Conservation (phyloP, 164 flowering plant species). For the Magnolia changhungtana region DNA sequence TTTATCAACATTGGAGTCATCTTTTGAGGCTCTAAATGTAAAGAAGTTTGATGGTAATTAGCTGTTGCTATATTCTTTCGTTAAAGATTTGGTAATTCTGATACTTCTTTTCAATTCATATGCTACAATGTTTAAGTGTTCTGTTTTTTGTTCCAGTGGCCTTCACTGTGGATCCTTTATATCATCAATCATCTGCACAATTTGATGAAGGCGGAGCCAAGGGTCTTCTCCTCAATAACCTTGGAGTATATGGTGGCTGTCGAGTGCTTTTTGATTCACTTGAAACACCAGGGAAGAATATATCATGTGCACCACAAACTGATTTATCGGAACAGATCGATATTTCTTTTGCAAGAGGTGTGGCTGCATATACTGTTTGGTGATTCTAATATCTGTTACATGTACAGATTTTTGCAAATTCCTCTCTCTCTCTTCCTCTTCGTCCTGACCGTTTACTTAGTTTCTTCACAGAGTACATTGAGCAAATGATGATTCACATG, state of each 20-base stretch:
- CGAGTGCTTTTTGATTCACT: slow-evolving; percentile 87
- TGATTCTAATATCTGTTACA: neutral
- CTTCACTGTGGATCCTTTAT: slow-evolving; percentile 91
- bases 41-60: slow-evolving; percentile 89
- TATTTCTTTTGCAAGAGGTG: slow-evolving; percentile 79
- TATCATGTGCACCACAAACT: slow-evolving; percentile 24
- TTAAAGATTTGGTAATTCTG: neutral
- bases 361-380: slow-evolving; percentile 14
- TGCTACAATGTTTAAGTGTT: neutral
- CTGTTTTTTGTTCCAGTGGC: slow-evolving; percentile 51
- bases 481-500: slow-evolving; percentile 63
- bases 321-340: slow-evolving; percentile 55
- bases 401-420: neutral
- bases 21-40: slow-evolving; percentile 85
- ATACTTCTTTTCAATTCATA: neutral
- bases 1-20: slow-evolving; percentile 80
- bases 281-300: slow-evolving; percentile 77
- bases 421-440: neutral
- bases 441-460: slow-evolving; percentile 6
- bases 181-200: slow-evolving; percentile 95
- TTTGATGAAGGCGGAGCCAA: slow-evolving; percentile 99
- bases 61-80: neutral
- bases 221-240: slow-evolving; percentile 89
- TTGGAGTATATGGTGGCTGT: slow-evolving; percentile 91
- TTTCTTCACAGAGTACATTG: slow-evolving; percentile 52